Evolutionary conservation across 768 basidiomycete genomes (phyloP).

Genomic region (Lanmaoa pseudosensibilis): DNA sequence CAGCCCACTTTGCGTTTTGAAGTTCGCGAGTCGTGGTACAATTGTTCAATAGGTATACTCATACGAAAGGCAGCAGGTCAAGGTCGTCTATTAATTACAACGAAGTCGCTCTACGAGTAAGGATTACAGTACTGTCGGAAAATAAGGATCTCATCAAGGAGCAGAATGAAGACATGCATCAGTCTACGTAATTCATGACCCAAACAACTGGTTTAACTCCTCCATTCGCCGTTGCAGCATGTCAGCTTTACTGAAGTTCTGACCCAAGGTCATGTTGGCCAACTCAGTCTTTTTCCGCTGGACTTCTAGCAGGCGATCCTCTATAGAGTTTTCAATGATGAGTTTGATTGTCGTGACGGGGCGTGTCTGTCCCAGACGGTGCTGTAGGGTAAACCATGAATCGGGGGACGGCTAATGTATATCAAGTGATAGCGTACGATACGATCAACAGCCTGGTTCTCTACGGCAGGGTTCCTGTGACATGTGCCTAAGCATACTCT

Average conservation of each 20-base stretch:
- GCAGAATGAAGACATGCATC: slow-evolving; percentile 14
- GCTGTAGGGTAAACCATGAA: slow-evolving; percentile 45
- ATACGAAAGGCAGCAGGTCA: not conserved
- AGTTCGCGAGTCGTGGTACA: not conserved
- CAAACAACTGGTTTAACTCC: slow-evolving; percentile 78
- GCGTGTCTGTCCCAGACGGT: slow-evolving; percentile 92
- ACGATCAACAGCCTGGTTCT: slow-evolving; percentile 97
- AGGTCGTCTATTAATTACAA: slow-evolving; percentile 34
- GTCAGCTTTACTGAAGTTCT: slow-evolving; percentile 85
- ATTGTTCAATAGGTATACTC: not conserved
- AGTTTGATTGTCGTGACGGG: slow-evolving; percentile 91
- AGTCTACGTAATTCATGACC: slow-evolving; percentile 37
- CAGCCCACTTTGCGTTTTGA: slow-evolving; percentile 75
- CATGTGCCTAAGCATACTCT: not conserved
- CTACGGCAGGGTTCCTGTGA: slow-evolving; percentile 89
- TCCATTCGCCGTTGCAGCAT: slow-evolving; percentile 85
- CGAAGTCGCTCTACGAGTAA: slow-evolving; percentile 29
- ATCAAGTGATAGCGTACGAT: slow-evolving; percentile 59
- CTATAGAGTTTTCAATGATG: slow-evolving; percentile 93
- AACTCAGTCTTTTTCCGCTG: slow-evolving; percentile 93
- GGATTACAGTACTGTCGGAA: slow-evolving; percentile 29
- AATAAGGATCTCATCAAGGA: slow-evolving; percentile 22
- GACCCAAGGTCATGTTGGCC: slow-evolving; percentile 91
- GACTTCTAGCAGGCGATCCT: slow-evolving; percentile 87
- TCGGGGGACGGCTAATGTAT: not conserved